Evolutionary conservation across 2,329 filamentous ascomycete species (phyloP).

Genomic region (Didymellaceae sp.): DNA sequence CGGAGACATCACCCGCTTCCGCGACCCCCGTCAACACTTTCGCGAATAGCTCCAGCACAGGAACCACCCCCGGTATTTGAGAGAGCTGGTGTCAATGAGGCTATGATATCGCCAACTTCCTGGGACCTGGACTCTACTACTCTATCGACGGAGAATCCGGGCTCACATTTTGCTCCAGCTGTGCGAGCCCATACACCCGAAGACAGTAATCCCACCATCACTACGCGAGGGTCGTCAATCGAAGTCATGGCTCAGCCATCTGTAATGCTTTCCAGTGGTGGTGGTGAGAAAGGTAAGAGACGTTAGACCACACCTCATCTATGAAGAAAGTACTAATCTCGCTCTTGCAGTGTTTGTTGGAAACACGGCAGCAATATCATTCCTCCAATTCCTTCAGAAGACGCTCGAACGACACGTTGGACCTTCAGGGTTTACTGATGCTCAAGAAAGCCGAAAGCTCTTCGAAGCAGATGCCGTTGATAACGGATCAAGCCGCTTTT

Average conservation of each 20-base stretch:
- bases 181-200: slow-evolving; percentile 6
- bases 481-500: slow-evolving; percentile 31
- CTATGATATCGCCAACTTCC: slow-evolving; percentile 11
- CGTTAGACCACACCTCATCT: slow-evolving; percentile 7
- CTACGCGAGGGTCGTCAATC: slow-evolving; percentile 25
- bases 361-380: slow-evolving; percentile 62
- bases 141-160: slow-evolving; percentile 4
- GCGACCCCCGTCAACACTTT: slow-evolving; percentile 1
- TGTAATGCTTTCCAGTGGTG: slow-evolving; percentile 60
- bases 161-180: background rate
- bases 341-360: slow-evolving; percentile 55
- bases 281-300: slow-evolving; percentile 55
- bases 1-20: slow-evolving; percentile 19
- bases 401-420: slow-evolving; percentile 59
- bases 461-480: slow-evolving; percentile 55
- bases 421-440: slow-evolving; percentile 61
- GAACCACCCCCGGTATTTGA: background rate
- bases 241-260: slow-evolving; percentile 22
- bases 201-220: slow-evolving; percentile 2
- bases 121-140: slow-evolving; percentile 8
- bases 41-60: background rate
- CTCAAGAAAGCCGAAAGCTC: slow-evolving; percentile 59
- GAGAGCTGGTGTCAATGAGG: slow-evolving; percentile 2
- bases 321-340: background rate
- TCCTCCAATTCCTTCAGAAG: slow-evolving; percentile 61